Evolutionary conservation across 108 stramenopile species (phyloP).

Genomic region (Fragilaria crotonensis): DNA sequence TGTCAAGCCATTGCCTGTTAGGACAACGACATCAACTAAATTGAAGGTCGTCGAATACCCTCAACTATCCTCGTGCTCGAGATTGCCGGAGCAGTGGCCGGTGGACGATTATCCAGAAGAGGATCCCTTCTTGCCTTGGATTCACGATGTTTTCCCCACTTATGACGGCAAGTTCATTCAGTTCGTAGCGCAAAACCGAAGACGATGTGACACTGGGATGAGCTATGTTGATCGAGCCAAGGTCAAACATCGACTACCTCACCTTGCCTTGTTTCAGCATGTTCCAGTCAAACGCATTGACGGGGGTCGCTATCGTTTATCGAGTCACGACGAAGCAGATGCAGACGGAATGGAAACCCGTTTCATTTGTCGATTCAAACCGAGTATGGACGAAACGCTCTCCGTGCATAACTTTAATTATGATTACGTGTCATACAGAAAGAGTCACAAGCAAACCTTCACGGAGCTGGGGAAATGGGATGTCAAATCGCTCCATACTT

Average conservation of each 20-base stretch:
- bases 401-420: constrained; percentile 64
- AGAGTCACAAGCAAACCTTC: constrained; percentile 43
- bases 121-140: constrained; percentile 88
- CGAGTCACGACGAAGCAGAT: constrained; percentile 79
- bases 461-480: constrained; percentile 57
- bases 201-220: constrained; percentile 59
- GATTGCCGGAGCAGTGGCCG: constrained; percentile 56
- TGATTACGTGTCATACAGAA: constrained; percentile 64
- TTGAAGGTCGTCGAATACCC: constrained; percentile 25
- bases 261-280: constrained; percentile 77
- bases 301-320: constrained; percentile 49
- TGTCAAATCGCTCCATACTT: constrained; percentile 64
- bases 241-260: constrained; percentile 47
- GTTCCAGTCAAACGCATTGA: constrained; percentile 62
- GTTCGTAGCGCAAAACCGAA: constrained; percentile 81
- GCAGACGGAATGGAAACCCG: constrained; percentile 67
- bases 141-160: constrained; percentile 85
- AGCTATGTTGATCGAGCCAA: constrained; percentile 15
- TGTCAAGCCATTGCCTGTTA: constrained; percentile 48
- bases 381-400: constrained; percentile 60
- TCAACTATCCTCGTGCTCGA: constrained; percentile 38
- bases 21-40: constrained; percentile 39
- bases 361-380: constrained; percentile 85
- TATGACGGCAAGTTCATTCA: constrained; percentile 71
- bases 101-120: constrained; percentile 47